Base-by-base conservation (phyloP, 371 early-diverging fungal species). In the Fennellomyces sp. region DNA sequence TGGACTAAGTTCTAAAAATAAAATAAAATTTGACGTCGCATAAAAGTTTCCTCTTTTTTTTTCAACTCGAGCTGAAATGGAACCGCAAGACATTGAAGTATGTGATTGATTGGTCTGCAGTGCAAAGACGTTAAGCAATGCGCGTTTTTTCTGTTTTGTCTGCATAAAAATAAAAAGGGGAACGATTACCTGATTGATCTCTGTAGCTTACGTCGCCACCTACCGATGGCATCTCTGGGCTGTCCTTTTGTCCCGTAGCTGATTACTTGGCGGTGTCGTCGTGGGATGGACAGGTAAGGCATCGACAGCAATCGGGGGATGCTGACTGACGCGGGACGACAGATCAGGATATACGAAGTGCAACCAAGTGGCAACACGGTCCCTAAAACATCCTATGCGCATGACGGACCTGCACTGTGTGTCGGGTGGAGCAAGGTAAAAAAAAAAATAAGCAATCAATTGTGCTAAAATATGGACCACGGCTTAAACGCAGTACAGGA, bases 281-380 rank as follows among this genome's bases (percentile, higher is more conserved):
- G 2, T 96, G 96, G 95, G 94, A 95, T 73, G 90, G 89, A 69
- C 86, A 88, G 69, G 94, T 91, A 80, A 39, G 66, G n/a, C 28
- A 19, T 15, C 23, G 11, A n/a, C n/a, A n/a, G n/a, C n/a, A n/a
- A n/a, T n/a, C n/a, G n/a, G n/a, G n/a, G n/a, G n/a, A n/a, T n/a
- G n/a, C n/a, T n/a, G n/a, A n/a, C n/a, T n/a, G n/a, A n/a, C n/a
- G n/a, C n/a, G n/a, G n/a, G n/a, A n/a, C n/a, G n/a, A n/a, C 75
- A 96, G 95, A 94, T 95, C 28, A 80, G 96, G 59, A 87, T 96
- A 50, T 97, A 93, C 75, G 94, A 96, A 72, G 87, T 96, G 25
- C 88, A 90, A 47, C 72, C 82, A 6, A 88, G 81, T 60, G 92
- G 85, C 55, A 72, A 79, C 36, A 86, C 95, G 0, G 66, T 84